Conservation (phyloP, 805 yeast species). For the Wickerhamomyces ciferrii region DNA sequence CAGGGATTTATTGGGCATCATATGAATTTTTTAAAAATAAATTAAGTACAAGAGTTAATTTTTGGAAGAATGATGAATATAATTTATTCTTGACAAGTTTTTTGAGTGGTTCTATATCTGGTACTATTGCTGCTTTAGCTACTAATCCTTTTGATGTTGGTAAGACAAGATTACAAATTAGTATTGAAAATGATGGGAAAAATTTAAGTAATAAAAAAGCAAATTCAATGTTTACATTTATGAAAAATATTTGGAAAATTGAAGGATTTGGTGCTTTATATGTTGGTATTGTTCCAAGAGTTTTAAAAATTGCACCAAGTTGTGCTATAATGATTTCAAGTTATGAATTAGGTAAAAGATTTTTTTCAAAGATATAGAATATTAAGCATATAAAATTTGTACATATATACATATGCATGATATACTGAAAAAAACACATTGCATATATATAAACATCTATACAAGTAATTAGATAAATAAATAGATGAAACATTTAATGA, state of each 20-base stretch:
- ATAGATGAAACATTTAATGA: neutral
- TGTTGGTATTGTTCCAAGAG: constrained; percentile 81
- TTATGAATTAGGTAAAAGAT: constrained; percentile 80
- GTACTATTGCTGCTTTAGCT: constrained; percentile 75
- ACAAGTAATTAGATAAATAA: neutral
- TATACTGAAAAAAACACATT: too few relatives aligned
- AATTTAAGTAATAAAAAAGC: constrained; percentile 23
- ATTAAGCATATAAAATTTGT: neutral
- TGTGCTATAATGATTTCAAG: constrained; percentile 98
- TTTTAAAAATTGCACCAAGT: constrained; percentile 90
- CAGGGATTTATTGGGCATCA: constrained; percentile 90
- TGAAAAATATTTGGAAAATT: constrained; percentile 52
- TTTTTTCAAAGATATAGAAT: constrained; percentile 25
- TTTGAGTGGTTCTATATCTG: constrained; percentile 78
- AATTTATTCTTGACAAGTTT: constrained; percentile 60
- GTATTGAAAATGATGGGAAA: constrained; percentile 12
- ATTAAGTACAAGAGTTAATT: constrained; percentile 10
- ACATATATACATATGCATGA: too few relatives aligned
- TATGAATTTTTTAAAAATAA: constrained; percentile 51
- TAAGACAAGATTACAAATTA: constrained; percentile 85
- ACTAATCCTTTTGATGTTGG: constrained; percentile 98
- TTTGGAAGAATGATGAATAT: constrained; percentile 15
- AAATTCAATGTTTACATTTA: constrained; percentile 58
- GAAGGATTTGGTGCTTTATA: constrained; percentile 88
- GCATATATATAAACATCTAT: too few relatives aligned